phyloP scores from a whole-genome alignment of 1,284 basidiomycete genomes.

The Tylopilus sp. region DNA sequence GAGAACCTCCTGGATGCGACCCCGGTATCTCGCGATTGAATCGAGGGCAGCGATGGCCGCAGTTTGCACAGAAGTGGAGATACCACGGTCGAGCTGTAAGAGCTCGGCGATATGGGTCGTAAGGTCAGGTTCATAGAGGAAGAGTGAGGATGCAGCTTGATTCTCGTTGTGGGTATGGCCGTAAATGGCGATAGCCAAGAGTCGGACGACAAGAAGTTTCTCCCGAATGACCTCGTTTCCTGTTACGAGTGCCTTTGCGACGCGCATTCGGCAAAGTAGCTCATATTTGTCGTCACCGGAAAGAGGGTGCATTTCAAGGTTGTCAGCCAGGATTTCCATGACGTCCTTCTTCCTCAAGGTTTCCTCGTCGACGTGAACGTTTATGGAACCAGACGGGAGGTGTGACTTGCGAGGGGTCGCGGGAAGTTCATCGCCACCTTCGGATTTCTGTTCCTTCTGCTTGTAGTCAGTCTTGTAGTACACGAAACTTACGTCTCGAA shows the following conservation, averaged over 20 bases:
- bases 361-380: conserved; percentile 61
- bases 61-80: conserved; percentile 71
- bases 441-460: conserved; percentile 44
- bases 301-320: conserved; percentile 68
- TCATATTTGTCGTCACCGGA: conserved; percentile 88
- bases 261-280: conserved; percentile 82
- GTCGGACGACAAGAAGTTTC: conserved; percentile 77
- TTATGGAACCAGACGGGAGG: conserved; percentile 47
- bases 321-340: conserved; percentile 75
- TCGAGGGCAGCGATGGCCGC: conserved; percentile 88
- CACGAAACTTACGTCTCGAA: conserved; percentile 70
- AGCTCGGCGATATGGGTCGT: conserved; percentile 87
- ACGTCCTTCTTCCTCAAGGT: conserved; percentile 55
- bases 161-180: conserved; percentile 80
- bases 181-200: conserved; percentile 88
- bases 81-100: conserved; percentile 70
- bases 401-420: conserved; percentile 38
- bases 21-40: conserved; percentile 82
- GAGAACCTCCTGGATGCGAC: conserved; percentile 82
- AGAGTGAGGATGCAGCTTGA: conserved; percentile 77
- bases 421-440: conserved; percentile 36
- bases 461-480: conserved; percentile 63
- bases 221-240: conserved; percentile 63
- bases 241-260: conserved; percentile 64
- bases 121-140: conserved; percentile 93